phyloP scores from a whole-genome alignment of 805 yeast genomes.

The Wickerhamiella azyma region DNA sequence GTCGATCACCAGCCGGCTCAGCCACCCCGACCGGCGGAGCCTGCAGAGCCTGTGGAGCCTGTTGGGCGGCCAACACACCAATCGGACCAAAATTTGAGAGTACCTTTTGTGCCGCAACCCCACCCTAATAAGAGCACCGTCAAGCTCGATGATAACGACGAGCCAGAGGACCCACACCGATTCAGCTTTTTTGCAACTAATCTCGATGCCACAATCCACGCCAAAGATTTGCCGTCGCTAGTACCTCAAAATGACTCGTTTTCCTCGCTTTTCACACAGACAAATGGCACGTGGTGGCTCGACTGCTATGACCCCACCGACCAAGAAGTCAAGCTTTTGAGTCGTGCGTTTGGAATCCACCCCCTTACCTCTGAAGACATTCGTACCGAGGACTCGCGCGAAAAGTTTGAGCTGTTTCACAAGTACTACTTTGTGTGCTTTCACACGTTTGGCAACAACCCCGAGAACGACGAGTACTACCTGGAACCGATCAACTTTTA shows the following conservation, averaged over 20 bases:
- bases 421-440: constrained; percentile 90
- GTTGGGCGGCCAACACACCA: neutral
- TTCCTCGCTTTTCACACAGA: constrained; percentile 53
- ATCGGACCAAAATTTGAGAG: neutral
- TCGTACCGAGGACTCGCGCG: constrained; percentile 91
- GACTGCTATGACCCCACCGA: constrained; percentile 93
- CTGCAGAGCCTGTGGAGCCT: too few relatives aligned
- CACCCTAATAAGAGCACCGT: neutral
- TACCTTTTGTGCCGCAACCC: constrained; percentile 1
- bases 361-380: constrained; percentile 98
- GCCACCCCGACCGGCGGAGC: too few relatives aligned
- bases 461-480: constrained; percentile 39
- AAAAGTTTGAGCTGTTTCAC: constrained; percentile 85
- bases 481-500: constrained; percentile 49
- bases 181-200: constrained; percentile 75
- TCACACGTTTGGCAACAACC: constrained; percentile 90
- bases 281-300: constrained; percentile 86
- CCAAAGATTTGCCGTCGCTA: constrained; percentile 72
- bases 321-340: constrained; percentile 78
- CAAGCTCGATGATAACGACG: neutral
- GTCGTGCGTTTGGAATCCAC: constrained; percentile 93
- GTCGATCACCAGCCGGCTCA: constrained; percentile 5
- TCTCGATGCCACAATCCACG: constrained; percentile 75
- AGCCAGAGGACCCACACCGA: constrained; percentile 29
- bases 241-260: constrained; percentile 46